Evolutionary conservation across 1,284 basidiomycete genomes (phyloP), one percentile per base, ranked within the genome.

Genomic region (Ganoderma boninense): DNA sequence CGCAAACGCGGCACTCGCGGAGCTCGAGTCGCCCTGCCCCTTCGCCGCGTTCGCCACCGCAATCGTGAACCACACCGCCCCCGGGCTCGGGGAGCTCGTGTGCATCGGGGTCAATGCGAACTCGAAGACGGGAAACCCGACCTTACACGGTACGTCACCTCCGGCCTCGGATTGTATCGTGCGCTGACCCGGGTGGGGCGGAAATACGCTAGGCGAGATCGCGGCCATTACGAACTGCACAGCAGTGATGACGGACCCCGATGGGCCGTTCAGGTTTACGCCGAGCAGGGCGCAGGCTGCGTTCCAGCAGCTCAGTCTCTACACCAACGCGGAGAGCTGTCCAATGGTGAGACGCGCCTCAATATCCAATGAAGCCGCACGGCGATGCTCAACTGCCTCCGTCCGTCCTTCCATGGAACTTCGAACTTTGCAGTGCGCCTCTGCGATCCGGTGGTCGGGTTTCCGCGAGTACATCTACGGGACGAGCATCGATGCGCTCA

Each of bases 381-480:
- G 11, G 5, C 44, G n/a, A 11, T 52, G 46, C 65, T 38, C 10
- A 54, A 23, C 2, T 49, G 29, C 2, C 6, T 60, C 35, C 57
- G 3, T 13, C 7, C 38, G 38, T 20, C 35, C 35, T 59, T 43
- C 65, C 14, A n/a, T 40, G 38, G 11, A 40, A 40, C 38, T 40
- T 40, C 38, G 4, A 65, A 23, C 40, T 26, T 20, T 4, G 23
- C 6, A 73, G 72, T 73, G 72, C 66, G 69, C 69, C 4, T 73
- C 68, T 23, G 72, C 72, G 13, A 70, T 73, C 40, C 72, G 70
- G 26, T 71, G 61, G 57, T 49, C 72, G 2, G 72, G 72, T n/a
- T 73, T 73, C 68, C 72, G 72, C 61, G 72, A 73, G 62, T 73
- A 73, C 70, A 66, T 73, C 64, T 73, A 69, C 66, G 72, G 72